Evolutionary conservation across 2,329 filamentous ascomycete species (phyloP).

Genomic region (Lizonia empirigonia): DNA sequence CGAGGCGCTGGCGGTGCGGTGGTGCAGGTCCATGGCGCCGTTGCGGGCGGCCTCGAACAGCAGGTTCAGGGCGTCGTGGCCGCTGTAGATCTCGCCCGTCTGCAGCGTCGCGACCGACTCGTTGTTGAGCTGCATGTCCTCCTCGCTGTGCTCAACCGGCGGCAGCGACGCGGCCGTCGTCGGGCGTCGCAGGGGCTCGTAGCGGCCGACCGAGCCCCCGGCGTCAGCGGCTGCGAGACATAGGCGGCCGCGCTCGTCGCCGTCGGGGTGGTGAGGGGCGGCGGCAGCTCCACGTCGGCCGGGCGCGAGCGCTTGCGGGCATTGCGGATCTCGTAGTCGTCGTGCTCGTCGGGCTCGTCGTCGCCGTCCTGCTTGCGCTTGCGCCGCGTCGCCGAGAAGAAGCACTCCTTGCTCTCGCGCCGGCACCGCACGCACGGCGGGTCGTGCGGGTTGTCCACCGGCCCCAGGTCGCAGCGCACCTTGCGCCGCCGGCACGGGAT

Average conservation of each 20-base stretch:
- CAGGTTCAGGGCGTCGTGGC: constrained; percentile 89
- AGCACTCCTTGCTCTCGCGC: constrained; percentile 94
- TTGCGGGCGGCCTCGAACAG: constrained; percentile 79
- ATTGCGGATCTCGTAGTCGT: constrained; percentile 73
- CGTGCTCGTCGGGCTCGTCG: constrained; percentile 52
- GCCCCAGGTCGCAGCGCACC: constrained; percentile 52
- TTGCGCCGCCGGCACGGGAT: constrained; percentile 53
- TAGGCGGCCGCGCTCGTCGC: constrained; percentile 27
- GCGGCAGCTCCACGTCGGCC: constrained; percentile 50
- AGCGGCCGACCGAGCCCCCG: constrained; percentile 68
- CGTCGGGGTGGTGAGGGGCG: constrained; percentile 29
- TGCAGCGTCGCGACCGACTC: constrained; percentile 65
- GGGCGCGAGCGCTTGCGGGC: constrained; percentile 70
- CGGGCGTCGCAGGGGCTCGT: constrained; percentile 70
- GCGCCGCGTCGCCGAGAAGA: constrained; percentile 90
- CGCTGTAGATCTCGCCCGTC: constrained; percentile 77
- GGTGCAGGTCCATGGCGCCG: constrained; percentile 55
- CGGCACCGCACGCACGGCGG: constrained; percentile 93
- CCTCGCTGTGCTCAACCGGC: constrained; percentile 49
- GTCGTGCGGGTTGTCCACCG: constrained; percentile 90
- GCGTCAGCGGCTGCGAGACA: constrained; percentile 63
- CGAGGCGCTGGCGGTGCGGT: constrained; percentile 54
- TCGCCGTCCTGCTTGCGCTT: constrained; percentile 75
- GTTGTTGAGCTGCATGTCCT: constrained; percentile 64
- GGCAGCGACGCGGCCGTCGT: constrained; percentile 42